These are phyloP conservation scores for Bipolaris gigantea DNA, from an alignment of 2,329 filamentous ascomycete species.

Conservation along the genomic window DNA sequence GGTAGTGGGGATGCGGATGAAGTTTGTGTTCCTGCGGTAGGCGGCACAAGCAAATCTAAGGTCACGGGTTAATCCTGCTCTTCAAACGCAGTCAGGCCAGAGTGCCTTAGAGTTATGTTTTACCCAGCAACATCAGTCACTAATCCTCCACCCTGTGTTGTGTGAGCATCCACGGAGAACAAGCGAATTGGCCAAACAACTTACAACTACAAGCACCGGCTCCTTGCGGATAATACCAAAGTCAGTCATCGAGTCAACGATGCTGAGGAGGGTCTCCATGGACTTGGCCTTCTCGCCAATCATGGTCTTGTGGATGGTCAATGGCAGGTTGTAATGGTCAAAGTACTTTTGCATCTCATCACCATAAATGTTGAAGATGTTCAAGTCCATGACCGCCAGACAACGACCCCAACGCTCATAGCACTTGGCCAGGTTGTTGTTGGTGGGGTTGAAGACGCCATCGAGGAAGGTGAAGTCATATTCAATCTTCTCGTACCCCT, in stretches of 20 bases:
- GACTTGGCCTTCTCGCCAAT: slow-evolving; percentile 77
- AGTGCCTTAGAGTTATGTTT: slow-evolving; percentile 54
- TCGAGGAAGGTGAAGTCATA: slow-evolving; percentile 76
- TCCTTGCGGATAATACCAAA: slow-evolving; percentile 70
- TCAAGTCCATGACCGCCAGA: slow-evolving; percentile 70
- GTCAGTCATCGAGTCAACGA: slow-evolving; percentile 73
- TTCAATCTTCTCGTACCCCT: slow-evolving; percentile 75
- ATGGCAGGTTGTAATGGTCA: slow-evolving; percentile 62
- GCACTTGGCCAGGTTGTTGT: slow-evolving; percentile 64
- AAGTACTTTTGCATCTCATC: slow-evolving; percentile 68
- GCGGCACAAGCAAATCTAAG: slow-evolving; percentile 62
- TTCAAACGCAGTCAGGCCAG: slow-evolving; percentile 45
- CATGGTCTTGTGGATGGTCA: slow-evolving; percentile 71
- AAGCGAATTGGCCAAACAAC: slow-evolving; percentile 5
- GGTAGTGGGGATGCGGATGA: slow-evolving; percentile 72
- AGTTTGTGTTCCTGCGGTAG: slow-evolving; percentile 73
- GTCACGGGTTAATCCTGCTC: slow-evolving; percentile 24
- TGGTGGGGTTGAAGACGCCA: slow-evolving; percentile 64
- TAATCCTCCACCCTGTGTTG: slow-evolving; percentile 46
- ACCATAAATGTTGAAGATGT: slow-evolving; percentile 71
- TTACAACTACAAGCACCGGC: slow-evolving; percentile 40
- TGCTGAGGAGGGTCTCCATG: slow-evolving; percentile 68
- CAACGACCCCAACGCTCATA: slow-evolving; percentile 68
- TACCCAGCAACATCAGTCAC: slow-evolving; percentile 64
- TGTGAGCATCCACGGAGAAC: slow-evolving; percentile 10